Percentiles rank a stretch among this genome's conserved stretches.
phyloP scores from a whole-genome alignment of 352 stramenopile species.

The Phytophthora megakarya region DNA sequence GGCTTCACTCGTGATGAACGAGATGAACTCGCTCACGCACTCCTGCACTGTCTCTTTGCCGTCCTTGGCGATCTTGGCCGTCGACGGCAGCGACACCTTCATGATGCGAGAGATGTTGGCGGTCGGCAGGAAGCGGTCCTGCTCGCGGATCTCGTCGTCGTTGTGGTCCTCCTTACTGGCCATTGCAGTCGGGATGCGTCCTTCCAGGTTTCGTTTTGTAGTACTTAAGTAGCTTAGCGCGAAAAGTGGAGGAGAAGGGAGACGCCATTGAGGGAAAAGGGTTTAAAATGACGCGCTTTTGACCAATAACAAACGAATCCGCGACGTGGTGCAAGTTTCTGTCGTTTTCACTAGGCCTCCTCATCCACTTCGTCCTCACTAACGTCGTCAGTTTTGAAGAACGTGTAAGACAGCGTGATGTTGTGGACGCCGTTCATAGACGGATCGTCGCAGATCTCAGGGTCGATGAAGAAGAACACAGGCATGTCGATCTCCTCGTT shows the following conservation, averaged over 20 bases:
- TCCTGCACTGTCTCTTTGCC: slow-evolving; percentile 99
- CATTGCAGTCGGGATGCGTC: slow-evolving; percentile 40
- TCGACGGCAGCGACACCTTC: slow-evolving; percentile 98
- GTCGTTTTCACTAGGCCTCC: slow-evolving; percentile 39
- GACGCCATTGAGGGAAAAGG: slow-evolving; percentile 9
- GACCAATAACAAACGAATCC: slow-evolving; percentile 5
- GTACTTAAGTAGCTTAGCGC: slow-evolving; percentile 23
- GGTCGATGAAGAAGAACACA: slow-evolving; percentile 99
- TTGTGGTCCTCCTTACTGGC: slow-evolving; percentile 86
- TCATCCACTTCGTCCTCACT: slow-evolving; percentile 89
- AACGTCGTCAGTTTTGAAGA: slow-evolving; percentile 97
- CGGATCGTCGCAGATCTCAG: slow-evolving; percentile 97
- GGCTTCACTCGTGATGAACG: slow-evolving; percentile 99
- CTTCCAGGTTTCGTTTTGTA: slow-evolving; percentile 19
- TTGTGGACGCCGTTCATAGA: slow-evolving; percentile 96
- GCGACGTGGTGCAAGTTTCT: slow-evolving; percentile 21
- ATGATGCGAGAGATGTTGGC: slow-evolving; percentile 99
- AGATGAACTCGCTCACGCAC: slow-evolving; percentile 99
- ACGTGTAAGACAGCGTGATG: slow-evolving; percentile 98
- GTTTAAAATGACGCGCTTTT: slow-evolving; percentile 10
- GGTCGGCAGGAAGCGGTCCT: slow-evolving; percentile 98
- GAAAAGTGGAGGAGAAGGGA: slow-evolving; percentile 1
- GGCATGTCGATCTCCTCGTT: slow-evolving; percentile 99
- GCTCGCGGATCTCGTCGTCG: slow-evolving; percentile 92
- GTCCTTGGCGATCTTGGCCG: slow-evolving; percentile 99